Evolutionary conservation across 2,329 filamentous ascomycete species (phyloP).

Genomic region (Colletotrichum cereale): DNA sequence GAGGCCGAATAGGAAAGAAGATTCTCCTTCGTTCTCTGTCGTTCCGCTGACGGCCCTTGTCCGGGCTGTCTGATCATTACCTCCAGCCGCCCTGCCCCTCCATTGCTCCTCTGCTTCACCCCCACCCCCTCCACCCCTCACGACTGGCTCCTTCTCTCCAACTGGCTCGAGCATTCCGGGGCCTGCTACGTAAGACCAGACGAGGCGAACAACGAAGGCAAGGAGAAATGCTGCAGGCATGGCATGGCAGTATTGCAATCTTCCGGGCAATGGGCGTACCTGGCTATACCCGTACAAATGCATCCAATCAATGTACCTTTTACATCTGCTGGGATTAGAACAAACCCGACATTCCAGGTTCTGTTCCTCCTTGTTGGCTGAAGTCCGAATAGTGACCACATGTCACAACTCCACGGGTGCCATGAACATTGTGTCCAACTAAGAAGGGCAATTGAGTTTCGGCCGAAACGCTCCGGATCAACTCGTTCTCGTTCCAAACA

Average conservation of each 20-base stretch:
- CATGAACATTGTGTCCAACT: conserved; percentile 8
- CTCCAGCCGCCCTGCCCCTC: conserved; percentile 32
- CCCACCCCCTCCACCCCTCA: conserved; percentile 37
- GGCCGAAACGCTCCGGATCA: conserved; percentile 30
- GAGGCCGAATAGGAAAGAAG: conserved; percentile 42
- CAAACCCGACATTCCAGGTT: not conserved
- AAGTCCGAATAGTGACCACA: not conserved
- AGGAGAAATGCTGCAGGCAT: not conserved
- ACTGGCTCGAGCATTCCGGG: conserved; percentile 15
- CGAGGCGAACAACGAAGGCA: conserved; percentile 5
- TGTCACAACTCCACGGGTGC: conserved; percentile 3
- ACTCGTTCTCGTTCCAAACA: not conserved
- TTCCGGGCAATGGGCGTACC: not conserved
- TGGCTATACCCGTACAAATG: not conserved
- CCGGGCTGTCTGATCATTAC: not conserved
- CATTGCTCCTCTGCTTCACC: conserved; percentile 17
- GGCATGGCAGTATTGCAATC: not conserved
- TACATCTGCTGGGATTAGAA: not conserved
- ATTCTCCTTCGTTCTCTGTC: conserved; percentile 41
- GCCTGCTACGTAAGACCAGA: conserved; percentile 22
- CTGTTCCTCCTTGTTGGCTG: not conserved
- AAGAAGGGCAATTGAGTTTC: conserved; percentile 20
- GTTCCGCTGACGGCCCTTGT: conserved; percentile 18
- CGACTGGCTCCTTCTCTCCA: conserved; percentile 10
- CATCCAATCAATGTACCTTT: not conserved